phyloP scores from a whole-genome alignment of 495 filamentous ascomycete species.

The Penicillium dipodomyicola region DNA sequence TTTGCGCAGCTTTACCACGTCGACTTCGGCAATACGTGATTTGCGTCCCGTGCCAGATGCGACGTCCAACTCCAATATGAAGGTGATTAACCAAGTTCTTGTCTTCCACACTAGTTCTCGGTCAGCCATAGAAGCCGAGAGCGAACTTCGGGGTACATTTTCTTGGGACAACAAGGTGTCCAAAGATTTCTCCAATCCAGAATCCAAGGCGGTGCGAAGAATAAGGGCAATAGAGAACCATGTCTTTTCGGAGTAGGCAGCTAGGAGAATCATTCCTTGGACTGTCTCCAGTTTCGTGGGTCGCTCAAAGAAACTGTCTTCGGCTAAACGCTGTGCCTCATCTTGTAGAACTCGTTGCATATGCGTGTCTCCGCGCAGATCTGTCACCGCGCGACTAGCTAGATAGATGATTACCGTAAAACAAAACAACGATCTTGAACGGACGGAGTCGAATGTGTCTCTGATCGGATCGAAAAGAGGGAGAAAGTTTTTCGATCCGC shows the following conservation, averaged over 20 bases:
- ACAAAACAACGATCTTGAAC: slow-evolving; percentile 44
- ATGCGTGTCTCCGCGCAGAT: slow-evolving; percentile 38
- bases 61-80: slow-evolving; percentile 43
- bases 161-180: slow-evolving; percentile 40
- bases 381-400: slow-evolving; percentile 39
- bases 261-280: slow-evolving; percentile 45
- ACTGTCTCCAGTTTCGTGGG: slow-evolving; percentile 46
- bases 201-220: slow-evolving; percentile 42
- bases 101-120: slow-evolving; percentile 45
- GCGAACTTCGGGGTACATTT: slow-evolving; percentile 37
- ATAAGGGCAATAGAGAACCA: slow-evolving; percentile 48
- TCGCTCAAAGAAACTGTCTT: slow-evolving; percentile 46
- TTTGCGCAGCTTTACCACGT: slow-evolving; percentile 37
- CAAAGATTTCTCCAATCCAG: slow-evolving; percentile 42
- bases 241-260: slow-evolving; percentile 46
- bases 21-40: slow-evolving; percentile 42
- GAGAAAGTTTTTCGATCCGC: slow-evolving; percentile 42
- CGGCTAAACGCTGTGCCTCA: slow-evolving; percentile 42
- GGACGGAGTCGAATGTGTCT: slow-evolving; percentile 45
- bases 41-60: slow-evolving; percentile 45
- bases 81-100: slow-evolving; percentile 43
- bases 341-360: slow-evolving; percentile 46
- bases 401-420: slow-evolving; percentile 46
- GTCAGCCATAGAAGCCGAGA: slow-evolving; percentile 42
- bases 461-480: slow-evolving; percentile 44